phyloP scores from a whole-genome alignment of 2,329 filamentous ascomycete species.

The Didymosphaeria variabile region DNA sequence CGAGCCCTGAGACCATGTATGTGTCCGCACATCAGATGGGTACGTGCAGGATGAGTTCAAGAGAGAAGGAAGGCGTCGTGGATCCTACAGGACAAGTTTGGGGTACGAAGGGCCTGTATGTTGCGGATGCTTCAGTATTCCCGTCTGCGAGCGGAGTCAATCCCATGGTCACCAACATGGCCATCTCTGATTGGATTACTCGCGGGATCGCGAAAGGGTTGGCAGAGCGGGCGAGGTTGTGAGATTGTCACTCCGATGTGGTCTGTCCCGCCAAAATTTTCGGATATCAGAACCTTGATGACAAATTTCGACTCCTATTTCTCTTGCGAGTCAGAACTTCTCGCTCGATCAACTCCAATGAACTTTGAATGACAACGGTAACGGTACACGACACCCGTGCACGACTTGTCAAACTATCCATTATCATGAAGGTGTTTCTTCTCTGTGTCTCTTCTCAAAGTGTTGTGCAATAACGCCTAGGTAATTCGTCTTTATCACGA shows the following conservation, averaged over 20 bases:
- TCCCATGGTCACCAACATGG: conserved; percentile 81
- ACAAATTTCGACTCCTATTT: too few relatives aligned
- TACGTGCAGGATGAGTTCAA: conserved; percentile 74
- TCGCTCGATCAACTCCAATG: too few relatives aligned
- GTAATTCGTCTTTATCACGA: background rate
- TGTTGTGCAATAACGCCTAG: background rate
- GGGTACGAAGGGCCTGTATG: conserved; percentile 71
- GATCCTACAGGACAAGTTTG: conserved; percentile 63
- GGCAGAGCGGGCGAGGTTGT: conserved; percentile 32
- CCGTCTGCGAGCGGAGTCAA: conserved; percentile 81
- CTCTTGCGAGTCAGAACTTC: too few relatives aligned
- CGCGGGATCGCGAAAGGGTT: conserved; percentile 38
- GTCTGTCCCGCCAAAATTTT: too few relatives aligned
- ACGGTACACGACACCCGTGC: too few relatives aligned
- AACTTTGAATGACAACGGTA: too few relatives aligned
- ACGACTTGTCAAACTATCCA: too few relatives aligned
- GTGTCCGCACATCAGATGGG: conserved; percentile 85
- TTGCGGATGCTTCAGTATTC: conserved; percentile 79
- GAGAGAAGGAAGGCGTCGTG: conserved; percentile 53
- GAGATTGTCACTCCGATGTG: background rate
- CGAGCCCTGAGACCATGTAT: conserved; percentile 63
- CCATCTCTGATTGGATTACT: conserved; percentile 49
- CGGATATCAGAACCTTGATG: too few relatives aligned
- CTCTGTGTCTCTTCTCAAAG: too few relatives aligned
- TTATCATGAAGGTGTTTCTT: too few relatives aligned